A percentile compares a stretch with the other conserved stretches of the same genome.
These are phyloP conservation scores for Fistulinella staudtii DNA, from an alignment of 1,284 basidiomycete genomes.

Conservation along the genomic window DNA sequence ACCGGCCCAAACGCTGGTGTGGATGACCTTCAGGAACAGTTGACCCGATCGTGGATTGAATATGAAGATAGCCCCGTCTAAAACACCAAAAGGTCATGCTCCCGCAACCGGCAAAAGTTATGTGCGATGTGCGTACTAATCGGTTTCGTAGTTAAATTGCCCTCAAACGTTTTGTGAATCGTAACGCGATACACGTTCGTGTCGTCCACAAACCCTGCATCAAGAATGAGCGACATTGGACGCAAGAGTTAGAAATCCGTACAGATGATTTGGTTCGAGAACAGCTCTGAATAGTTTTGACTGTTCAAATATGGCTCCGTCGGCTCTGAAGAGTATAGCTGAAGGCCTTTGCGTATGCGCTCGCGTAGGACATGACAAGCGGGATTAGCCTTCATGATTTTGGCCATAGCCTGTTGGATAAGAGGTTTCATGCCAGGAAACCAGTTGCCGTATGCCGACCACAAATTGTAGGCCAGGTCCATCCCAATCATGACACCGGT, in stretches of 20 bases:
- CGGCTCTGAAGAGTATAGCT: conserved; percentile 98
- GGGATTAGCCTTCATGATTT: conserved; percentile 99
- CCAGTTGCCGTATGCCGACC: conserved; percentile 99
- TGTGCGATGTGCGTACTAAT: conserved; percentile 68
- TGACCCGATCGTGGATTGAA: conserved; percentile 99
- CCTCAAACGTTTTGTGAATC: conserved; percentile 99
- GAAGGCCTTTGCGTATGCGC: conserved; percentile 97
- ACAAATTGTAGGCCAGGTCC: conserved; percentile 97
- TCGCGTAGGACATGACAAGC: conserved; percentile 98
- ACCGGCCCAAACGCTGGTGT: conserved; percentile 99
- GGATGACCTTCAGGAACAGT: conserved; percentile 98
- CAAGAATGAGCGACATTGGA: conserved; percentile 9
- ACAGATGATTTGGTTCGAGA: conserved; percentile 99
- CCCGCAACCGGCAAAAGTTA: neutral
- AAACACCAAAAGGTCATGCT: neutral
- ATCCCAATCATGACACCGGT: conserved; percentile 99
- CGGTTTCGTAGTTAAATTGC: conserved; percentile 99
- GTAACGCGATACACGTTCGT: conserved; percentile 99
- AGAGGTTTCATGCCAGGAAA: conserved; percentile 99
- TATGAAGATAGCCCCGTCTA: conserved; percentile 98
- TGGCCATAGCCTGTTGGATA: conserved; percentile 98
- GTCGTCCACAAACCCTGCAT: conserved; percentile 92
- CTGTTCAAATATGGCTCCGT: conserved; percentile 99
- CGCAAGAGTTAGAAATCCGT: conserved; percentile 25
- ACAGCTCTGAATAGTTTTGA: conserved; percentile 95